Evolutionary conservation across 768 basidiomycete species (phyloP), one percentile per base, ranked within the genome.

Genomic region (Suillus weaverae): DNA sequence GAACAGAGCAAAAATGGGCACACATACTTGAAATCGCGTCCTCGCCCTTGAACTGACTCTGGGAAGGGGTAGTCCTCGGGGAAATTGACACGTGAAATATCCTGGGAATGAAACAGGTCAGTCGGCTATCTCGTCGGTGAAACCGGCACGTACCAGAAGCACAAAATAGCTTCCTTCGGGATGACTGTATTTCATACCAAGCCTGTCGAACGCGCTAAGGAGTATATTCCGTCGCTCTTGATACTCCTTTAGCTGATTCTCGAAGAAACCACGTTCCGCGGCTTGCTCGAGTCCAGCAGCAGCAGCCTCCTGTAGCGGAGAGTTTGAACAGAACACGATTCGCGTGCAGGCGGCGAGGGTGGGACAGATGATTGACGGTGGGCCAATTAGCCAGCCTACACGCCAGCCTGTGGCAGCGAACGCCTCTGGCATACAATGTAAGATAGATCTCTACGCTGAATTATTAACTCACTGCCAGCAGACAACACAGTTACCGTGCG

Each of bases 391-490:
- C 96, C 96, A 99, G 67, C 97, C 97, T 56, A 99, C 86, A 64
- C 97, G 90, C 96, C 95, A 99, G 32, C 97, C 97, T 3, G 97
- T 99, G 5, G 94, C 94, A 16, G 95, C 92, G 77, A 99, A 99
- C 6, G 94, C 88, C 82, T 98, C 95, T 96, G 77, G 18, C 9
- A 30, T 2, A 39, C 22, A 51, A 20, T 14, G 53, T 67, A 61
- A 67, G n/a, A 53, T 38, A 50, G 11, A 48, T 35, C 14, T 14
- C 36, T 41, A n/a, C 32, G 3, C 51, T 46, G 32, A 44, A 38
- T 41, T 39, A 26, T 61, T 20, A 6, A 77, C 89, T 80, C 77
- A 94, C 94, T 97, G 70, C 95, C 95, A 35, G 93, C 96, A n/a
- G 94, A 96, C 46, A 91, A 89, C 62, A 98, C 93, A 8, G 97